phyloP scores from a whole-genome alignment of 352 stramenopile genomes.

The Globisporangium alternatum region DNA sequence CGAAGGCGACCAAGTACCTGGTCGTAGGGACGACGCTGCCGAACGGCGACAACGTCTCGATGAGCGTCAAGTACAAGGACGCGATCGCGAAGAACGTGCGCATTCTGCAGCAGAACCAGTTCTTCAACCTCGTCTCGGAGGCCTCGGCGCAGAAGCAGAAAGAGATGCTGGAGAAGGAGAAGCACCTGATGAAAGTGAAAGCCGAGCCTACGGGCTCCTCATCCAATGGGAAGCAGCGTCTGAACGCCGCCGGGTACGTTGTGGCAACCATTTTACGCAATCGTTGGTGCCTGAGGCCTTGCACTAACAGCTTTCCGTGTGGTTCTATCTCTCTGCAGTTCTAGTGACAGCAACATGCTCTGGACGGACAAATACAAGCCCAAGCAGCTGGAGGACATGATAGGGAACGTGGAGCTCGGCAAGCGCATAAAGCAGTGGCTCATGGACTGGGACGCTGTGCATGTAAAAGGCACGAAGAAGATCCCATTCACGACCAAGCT shows the following conservation, averaged over 20 bases:
- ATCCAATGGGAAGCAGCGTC: constrained; percentile 46
- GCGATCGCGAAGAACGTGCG: constrained; percentile 81
- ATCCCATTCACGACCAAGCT: constrained; percentile 69
- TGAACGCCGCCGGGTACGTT: constrained; percentile 7
- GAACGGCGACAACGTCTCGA: constrained; percentile 54
- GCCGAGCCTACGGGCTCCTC: constrained; percentile 24
- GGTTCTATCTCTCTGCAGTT: neutral
- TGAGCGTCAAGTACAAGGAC: constrained; percentile 88
- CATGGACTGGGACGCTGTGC: constrained; percentile 73
- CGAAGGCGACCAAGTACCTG: constrained; percentile 74
- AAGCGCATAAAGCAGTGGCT: constrained; percentile 88
- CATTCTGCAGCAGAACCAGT: constrained; percentile 83
- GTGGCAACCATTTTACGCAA: constrained; percentile 22
- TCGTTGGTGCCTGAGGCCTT: neutral
- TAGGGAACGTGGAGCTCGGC: constrained; percentile 91
- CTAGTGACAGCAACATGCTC: constrained; percentile 51
- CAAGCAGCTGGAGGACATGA: constrained; percentile 87
- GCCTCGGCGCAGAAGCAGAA: constrained; percentile 59
- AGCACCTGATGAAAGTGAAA: constrained; percentile 48
- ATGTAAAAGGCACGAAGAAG: constrained; percentile 85
- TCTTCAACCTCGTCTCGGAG: constrained; percentile 85
- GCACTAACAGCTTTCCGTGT: neutral
- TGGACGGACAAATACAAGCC: constrained; percentile 98
- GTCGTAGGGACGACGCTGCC: constrained; percentile 68
- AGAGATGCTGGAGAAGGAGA: constrained; percentile 56